phyloP scores from a whole-genome alignment of 2,329 filamentous ascomycete species.

The Pezicula radicicola region DNA sequence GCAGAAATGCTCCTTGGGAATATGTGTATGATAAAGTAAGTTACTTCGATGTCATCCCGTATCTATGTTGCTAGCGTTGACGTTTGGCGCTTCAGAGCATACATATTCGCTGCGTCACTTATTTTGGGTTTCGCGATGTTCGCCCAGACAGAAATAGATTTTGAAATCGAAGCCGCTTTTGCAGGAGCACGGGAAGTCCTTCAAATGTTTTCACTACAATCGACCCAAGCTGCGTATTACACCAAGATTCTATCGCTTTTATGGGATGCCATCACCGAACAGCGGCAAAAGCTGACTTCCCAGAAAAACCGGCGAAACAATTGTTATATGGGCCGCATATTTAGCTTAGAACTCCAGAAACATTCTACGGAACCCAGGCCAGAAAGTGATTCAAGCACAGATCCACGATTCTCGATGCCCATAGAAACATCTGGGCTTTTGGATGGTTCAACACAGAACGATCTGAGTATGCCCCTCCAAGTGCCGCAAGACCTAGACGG shows the following conservation, averaged over 20 bases:
- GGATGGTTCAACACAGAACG: no score
- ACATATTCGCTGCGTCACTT: constrained; percentile 3
- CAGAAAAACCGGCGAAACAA: no score
- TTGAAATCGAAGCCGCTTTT: constrained; percentile 2
- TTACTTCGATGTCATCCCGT: background rate
- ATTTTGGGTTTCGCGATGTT: constrained; percentile 2
- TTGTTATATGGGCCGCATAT: no score
- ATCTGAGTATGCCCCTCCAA: no score
- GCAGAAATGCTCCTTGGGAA: constrained; percentile 3
- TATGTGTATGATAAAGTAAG: constrained; percentile 5
- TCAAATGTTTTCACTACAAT: constrained; percentile 1
- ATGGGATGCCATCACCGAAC: background rate
- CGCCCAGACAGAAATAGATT: background rate
- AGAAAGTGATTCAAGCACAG: no score
- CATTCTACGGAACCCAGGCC: no score
- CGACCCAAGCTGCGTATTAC: constrained; percentile 2
- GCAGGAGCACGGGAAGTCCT: background rate
- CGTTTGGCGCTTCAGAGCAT: background rate
- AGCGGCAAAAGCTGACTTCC: background rate
- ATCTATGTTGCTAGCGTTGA: background rate
- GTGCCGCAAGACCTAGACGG: no score
- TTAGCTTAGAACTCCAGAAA: no score
- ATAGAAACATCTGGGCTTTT: no score
- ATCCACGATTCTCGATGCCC: no score
- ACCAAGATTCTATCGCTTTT: background rate